A percentile compares a stretch with the other conserved stretches of the same genome.
Conservation (phyloP, 2,329 filamentous ascomycete species). For the Pyricularia grisea region DNA sequence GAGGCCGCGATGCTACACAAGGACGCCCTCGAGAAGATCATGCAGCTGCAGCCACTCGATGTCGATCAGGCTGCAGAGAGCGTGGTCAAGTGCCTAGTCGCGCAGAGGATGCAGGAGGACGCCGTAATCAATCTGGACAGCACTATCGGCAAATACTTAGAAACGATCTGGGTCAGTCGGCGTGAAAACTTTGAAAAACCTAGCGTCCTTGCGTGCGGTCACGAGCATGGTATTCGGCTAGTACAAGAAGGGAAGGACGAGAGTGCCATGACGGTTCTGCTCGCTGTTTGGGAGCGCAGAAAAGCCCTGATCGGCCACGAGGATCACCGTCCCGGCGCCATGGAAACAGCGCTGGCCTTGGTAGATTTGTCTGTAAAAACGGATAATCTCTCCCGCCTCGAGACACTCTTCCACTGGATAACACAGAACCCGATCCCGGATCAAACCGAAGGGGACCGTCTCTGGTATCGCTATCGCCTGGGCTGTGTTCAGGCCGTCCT, state of each 20-base stretch:
- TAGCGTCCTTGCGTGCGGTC: slow-evolving; percentile 5
- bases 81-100: slow-evolving; percentile 2
- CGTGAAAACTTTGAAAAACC: background rate
- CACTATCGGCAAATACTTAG: slow-evolving; percentile 3
- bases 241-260: slow-evolving; percentile 1
- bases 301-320: background rate
- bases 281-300: slow-evolving; percentile 6
- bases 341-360: slow-evolving; percentile 5
- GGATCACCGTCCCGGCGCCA: background rate
- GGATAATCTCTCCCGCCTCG: slow-evolving; percentile 3
- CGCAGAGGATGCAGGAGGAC: slow-evolving; percentile 4
- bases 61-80: slow-evolving; percentile 5
- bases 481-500: slow-evolving; percentile 6
- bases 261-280: slow-evolving; percentile 1
- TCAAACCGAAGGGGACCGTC: background rate
- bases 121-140: slow-evolving; percentile 2
- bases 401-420: slow-evolving; percentile 6
- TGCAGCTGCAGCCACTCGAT: slow-evolving; percentile 4
- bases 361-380: slow-evolving; percentile 5
- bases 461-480: slow-evolving; percentile 6
- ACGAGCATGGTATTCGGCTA: slow-evolving; percentile 6
- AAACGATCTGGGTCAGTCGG: slow-evolving; percentile 4
- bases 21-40: slow-evolving; percentile 4
- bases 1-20: slow-evolving; percentile 2
- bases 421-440: slow-evolving; percentile 4